Conservation (phyloP, 2,329 filamentous ascomycete genomes). For the Esteya vermicola region DNA sequence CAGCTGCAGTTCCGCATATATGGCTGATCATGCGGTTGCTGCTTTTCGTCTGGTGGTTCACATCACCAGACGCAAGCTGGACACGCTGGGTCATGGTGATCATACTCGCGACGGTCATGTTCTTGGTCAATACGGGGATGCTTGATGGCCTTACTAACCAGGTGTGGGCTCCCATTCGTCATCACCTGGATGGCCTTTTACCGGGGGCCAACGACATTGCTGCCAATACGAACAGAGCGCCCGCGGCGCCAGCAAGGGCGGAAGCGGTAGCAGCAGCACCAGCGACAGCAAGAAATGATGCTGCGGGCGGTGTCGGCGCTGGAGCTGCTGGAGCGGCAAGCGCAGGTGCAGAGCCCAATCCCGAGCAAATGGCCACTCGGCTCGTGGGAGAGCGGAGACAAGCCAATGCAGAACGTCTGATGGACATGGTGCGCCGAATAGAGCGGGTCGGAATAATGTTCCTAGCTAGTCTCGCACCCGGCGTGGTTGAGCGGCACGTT, state of each 20-base stretch:
- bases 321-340: background rate
- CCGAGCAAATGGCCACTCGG: constrained; percentile 37
- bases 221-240: no score
- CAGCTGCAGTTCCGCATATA: constrained; percentile 42
- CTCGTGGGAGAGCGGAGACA: constrained; percentile 32
- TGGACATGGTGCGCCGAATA: constrained; percentile 34
- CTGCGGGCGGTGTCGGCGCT: background rate
- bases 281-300: background rate
- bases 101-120: constrained; percentile 37
- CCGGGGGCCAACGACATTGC: constrained; percentile 29
- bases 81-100: constrained; percentile 42
- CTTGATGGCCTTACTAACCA: constrained; percentile 41
- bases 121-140: constrained; percentile 45
- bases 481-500: constrained; percentile 52
- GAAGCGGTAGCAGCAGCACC: constrained; percentile 12
- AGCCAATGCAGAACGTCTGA: constrained; percentile 32
- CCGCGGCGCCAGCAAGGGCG: constrained; percentile 8
- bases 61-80: constrained; percentile 42
- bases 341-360: constrained; percentile 21
- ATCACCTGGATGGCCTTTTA: constrained; percentile 45
- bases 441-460: constrained; percentile 50
- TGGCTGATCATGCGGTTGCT: constrained; percentile 46
- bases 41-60: constrained; percentile 52
- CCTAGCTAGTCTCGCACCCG: constrained; percentile 50
- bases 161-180: constrained; percentile 40